Evolutionary conservation across 2,329 filamentous ascomycete genomes (phyloP), one percentile per base, ranked within the genome.

Genomic region (Cadophora gregata): DNA sequence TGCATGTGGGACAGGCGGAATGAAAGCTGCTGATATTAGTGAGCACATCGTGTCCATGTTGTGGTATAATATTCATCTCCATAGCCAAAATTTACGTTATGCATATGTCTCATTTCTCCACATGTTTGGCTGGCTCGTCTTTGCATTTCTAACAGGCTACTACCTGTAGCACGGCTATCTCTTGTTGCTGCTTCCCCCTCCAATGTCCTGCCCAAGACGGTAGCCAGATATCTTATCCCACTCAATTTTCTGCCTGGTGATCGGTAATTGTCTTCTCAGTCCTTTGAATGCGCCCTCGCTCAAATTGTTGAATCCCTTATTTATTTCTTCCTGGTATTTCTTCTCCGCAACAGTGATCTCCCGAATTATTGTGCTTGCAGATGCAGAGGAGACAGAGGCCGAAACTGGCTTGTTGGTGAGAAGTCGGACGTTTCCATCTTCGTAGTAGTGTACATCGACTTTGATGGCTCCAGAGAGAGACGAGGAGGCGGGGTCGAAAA

Each of bases 221-320:
- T 99, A 99, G 73, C 93, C 93, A 55, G 93, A 91, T 72, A 99
- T 93, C 84, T 97, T 97, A 80, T 99, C 95, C 96, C 96, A 99
- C 81, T 99, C 96, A 74, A 99, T 95, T 86, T 97, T 97, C 84
- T 99, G 96, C 77, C 96, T 89, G 69, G 96, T 99, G 67, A 99
- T 93, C 0, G 96, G 96, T 78, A 99, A 82, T 81, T 98, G 96
- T 80, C 96, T 88, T 77, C 96, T 88, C 78, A 99, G 81, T 1
- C 90, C 88, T 86, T 98, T 99, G 82, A 99, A 99, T 0, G 93
- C 93, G 10, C 94, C 95, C 81, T 99, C 96, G 76, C 93, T 96
- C 77, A 99, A 83, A 71, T 85, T 90, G 16, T 89, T 89, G 79
- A 99, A 98, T 19, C 93, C 93, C 77, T 88, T 88, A 82, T 98